These are phyloP conservation scores for Hirschioporus abietinus DNA, from an alignment of 768 basidiomycete genomes.

Conservation along the genomic window DNA sequence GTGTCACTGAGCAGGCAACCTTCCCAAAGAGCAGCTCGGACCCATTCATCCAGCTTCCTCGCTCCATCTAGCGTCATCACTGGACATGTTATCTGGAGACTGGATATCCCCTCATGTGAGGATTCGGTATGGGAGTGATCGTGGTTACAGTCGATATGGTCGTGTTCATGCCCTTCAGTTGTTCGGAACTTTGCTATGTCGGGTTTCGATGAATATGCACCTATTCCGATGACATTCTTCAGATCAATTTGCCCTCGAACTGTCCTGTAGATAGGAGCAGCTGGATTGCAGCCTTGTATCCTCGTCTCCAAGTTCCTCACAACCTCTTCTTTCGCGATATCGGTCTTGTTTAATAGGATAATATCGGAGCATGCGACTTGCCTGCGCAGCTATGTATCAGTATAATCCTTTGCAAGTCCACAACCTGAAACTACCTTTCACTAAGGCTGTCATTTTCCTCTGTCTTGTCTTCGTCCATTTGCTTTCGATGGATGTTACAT, in stretches of 20 bases:
- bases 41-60: conserved; percentile 67
- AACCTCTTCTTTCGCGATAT: conserved; percentile 51
- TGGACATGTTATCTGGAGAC: conserved; percentile 67
- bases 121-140: conserved; percentile 30
- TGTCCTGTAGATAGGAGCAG: conserved; percentile 69
- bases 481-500: conserved; percentile 36
- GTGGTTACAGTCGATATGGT: conserved; percentile 25
- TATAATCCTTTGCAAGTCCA: neutral
- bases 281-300: conserved; percentile 76
- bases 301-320: conserved; percentile 47
- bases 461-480: conserved; percentile 77
- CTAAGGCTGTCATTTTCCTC: conserved; percentile 71
- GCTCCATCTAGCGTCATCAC: conserved; percentile 43
- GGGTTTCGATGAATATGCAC: conserved; percentile 64
- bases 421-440: conserved; percentile 50
- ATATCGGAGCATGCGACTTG: conserved; percentile 94
- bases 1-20: conserved; percentile 37
- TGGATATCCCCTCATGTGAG: conserved; percentile 64
- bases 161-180: conserved; percentile 22
- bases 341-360: conserved; percentile 87
- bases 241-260: conserved; percentile 70
- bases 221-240: conserved; percentile 68
- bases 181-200: conserved; percentile 16
- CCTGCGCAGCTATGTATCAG: conserved; percentile 35
- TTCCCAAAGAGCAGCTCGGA: conserved; percentile 83